Evolutionary conservation across 1,139 yeast species (phyloP).

Genomic region (Zygosaccharomyces sapae): DNA sequence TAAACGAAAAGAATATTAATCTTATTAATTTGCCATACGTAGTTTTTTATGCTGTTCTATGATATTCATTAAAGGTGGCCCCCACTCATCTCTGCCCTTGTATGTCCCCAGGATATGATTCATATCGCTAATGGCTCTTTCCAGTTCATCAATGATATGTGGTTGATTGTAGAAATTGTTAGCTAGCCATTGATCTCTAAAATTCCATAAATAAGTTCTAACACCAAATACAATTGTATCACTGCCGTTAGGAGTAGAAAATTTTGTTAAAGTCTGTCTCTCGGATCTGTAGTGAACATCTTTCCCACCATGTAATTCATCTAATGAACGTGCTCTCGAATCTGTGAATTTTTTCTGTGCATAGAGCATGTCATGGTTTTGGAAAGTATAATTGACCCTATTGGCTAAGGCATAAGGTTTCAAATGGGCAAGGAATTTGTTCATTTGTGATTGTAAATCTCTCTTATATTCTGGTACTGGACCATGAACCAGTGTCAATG

Average conservation of each 20-base stretch:
- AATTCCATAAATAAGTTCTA: constrained; percentile 62
- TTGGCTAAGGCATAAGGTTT: constrained; percentile 60
- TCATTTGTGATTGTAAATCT: constrained; percentile 67
- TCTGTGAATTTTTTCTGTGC: constrained; percentile 20
- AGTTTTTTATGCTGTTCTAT: constrained; percentile 10
- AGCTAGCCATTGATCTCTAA: constrained; percentile 51
- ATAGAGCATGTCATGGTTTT: constrained; percentile 61
- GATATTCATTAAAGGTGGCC: constrained; percentile 42
- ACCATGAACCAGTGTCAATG: constrained; percentile 55
- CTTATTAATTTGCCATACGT: background rate
- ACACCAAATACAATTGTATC: constrained; percentile 61
- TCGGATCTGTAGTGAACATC: constrained; percentile 57
- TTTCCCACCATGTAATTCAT: constrained; percentile 44
- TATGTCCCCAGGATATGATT: constrained; percentile 57
- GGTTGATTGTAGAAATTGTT: constrained; percentile 18
- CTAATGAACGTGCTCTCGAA: constrained; percentile 34
- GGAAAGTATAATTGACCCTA: constrained; percentile 70
- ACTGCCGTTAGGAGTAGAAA: constrained; percentile 34
- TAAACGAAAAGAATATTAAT: background rate
- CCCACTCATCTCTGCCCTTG: constrained; percentile 61
- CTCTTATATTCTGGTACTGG: constrained; percentile 70
- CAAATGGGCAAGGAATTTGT: constrained; percentile 63
- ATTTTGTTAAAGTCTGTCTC: constrained; percentile 62
- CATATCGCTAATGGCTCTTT: constrained; percentile 54
- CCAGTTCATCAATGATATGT: constrained; percentile 40